Evolutionary conservation across 192 early-diverging fungal genomes (phyloP), one percentile per base, ranked within the genome.

Genomic region (Backusella macrospora): DNA sequence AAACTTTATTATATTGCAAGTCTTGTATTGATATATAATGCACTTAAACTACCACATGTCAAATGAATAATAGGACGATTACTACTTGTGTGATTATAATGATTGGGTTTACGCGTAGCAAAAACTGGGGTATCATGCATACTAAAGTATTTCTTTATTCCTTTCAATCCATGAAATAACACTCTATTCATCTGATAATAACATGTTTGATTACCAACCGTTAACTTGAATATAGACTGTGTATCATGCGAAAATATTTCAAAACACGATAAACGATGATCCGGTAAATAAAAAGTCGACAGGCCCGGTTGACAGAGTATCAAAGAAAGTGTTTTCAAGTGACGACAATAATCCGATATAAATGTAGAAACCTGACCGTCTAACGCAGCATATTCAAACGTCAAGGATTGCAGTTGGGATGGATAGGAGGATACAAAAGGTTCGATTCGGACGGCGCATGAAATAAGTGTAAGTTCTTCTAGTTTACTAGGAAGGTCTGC

Each of bases 11-110:
- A 59, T 23, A 59, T 59, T 5, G 52, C 52, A 13, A 59, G 52
- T 26, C 52, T 59, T 26, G 52, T 59, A 23, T 59, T 59, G 21
- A 59, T 59, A 5, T 59, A 59, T 59, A 59, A 59, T 59, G 52
- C 52, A 23, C 21, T 13, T 23, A 59, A 23, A 12, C 21, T 23
- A 4, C 8, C 21, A 23, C 52, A 59, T 59, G 52, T 59, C 52
- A 59, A 59, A 23, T 59, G 52, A 26, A 59, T 13, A 59, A 5
- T 59, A 23, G 52, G 52, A 10, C 52, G 16, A n/a, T 9, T 59
- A 5, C 52, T 59, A 59, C 26, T 59, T 23, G 26, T 59, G 26
- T 9, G 3, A 13, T 12, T 3, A 34, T 34, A 34, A 4, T 3
- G 52, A 26, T 59, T 23, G 1, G 52, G 4, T 59, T 18, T 59